Evolutionary conservation across 2,329 filamentous ascomycete species (phyloP).

Genomic region (Blastomyces silverae): DNA sequence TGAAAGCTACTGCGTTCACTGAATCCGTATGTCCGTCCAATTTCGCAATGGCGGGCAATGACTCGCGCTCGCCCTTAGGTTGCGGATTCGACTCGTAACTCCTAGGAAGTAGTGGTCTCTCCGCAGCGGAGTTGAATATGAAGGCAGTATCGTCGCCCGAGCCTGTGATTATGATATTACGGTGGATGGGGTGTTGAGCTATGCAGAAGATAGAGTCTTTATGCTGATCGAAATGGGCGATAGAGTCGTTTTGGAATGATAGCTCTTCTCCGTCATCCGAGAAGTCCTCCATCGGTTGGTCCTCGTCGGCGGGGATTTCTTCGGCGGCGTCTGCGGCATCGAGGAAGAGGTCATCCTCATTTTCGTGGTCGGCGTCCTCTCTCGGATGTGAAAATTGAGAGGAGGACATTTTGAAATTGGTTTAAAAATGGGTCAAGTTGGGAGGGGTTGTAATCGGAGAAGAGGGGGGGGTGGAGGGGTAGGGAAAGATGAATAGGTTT

Average conservation of each 20-base stretch:
- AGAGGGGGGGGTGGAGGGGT: not conserved
- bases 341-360: slow-evolving; percentile 65
- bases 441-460: no score
- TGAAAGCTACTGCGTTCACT: slow-evolving; percentile 80
- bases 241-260: slow-evolving; percentile 80
- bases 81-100: slow-evolving; percentile 65
- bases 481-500: not conserved
- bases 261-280: slow-evolving; percentile 63
- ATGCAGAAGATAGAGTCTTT: slow-evolving; percentile 92
- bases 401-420: slow-evolving; percentile 13
- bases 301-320: slow-evolving; percentile 62
- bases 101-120: slow-evolving; percentile 62
- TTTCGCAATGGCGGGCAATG: slow-evolving; percentile 60
- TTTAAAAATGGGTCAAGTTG: not conserved
- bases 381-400: slow-evolving; percentile 17
- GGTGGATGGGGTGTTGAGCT: slow-evolving; percentile 77
- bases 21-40: slow-evolving; percentile 90
- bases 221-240: slow-evolving; percentile 85
- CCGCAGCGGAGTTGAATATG: slow-evolving; percentile 69
- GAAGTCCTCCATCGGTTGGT: slow-evolving; percentile 74
- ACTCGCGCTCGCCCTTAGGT: slow-evolving; percentile 51
- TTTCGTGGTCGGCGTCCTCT: slow-evolving; percentile 46
- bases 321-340: slow-evolving; percentile 71
- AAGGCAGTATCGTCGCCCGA: slow-evolving; percentile 82
- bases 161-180: slow-evolving; percentile 76